Base-by-base conservation (phyloP, 2,329 filamentous ascomycete species). In the Aspergillus proliferans region DNA sequence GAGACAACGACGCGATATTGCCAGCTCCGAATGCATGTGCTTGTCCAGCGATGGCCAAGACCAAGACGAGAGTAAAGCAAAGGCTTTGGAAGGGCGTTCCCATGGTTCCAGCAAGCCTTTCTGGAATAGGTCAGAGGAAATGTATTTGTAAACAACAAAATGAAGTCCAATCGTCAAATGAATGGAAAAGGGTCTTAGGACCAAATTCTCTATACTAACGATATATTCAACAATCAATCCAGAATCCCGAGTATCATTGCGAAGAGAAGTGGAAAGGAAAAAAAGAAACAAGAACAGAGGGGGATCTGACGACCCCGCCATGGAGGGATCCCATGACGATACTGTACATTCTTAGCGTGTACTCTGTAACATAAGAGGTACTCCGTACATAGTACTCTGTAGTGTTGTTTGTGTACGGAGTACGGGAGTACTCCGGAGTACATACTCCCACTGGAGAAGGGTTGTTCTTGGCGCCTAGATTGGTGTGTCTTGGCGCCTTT, bases 1-100 rank as follows among this genome's bases (percentile, higher is more conserved):
- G 85, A 63, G 88, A 86, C 52, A 88, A 79, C 50, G 85, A 83
- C 39, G 87, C 88, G 66, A 95, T 93, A 70, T 94, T 94, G 53
- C 90, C 90, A 60, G 89, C 89, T 57, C 89, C 89, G 65, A 95
- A 95, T 47, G 87, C 88, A 58, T 85, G 76, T 33, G 82, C 80
- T 15, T 86, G 87, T 52, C 77, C 77, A 47, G 84, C 81, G 61
- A 88, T 81, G 57, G 81, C 72, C 58, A 90, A 74, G 57, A 92
- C 72, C 56, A 88, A 59, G 10, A 78, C 58, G 30, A 76, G 58
- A 56, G 68, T 69, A 51, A 71, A 45, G 21, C 48, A 49, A 24
- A 60, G 26, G 38, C 52, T 59, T 39, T 54, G 55, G 10, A 56
- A 38, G 40, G 56, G 54, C 19, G 50, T 19, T 47, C 50, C 49